Evolutionary conservation across 805 yeast genomes (phyloP).

Genomic region (Teunomyces gatunensis): DNA sequence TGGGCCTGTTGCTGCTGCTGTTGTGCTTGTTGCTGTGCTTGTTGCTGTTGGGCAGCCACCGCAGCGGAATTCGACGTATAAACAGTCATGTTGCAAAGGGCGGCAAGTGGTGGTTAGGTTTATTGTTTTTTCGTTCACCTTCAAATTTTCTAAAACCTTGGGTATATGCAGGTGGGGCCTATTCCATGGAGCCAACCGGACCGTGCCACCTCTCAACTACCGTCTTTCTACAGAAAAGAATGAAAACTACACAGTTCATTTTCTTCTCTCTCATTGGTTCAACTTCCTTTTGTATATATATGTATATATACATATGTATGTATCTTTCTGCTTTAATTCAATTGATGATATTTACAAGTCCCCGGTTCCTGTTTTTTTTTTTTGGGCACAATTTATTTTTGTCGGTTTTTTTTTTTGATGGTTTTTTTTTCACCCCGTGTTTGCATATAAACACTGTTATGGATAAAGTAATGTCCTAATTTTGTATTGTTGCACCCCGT

Average conservation of each 20-base stretch:
- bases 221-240: no score
- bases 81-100: constrained; percentile 26
- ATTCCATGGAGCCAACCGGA: no score
- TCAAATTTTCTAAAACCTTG: background rate
- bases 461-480: no score
- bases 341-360: no score
- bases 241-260: no score
- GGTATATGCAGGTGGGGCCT: background rate
- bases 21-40: constrained; percentile 25
- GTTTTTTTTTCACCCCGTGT: constrained; percentile 1
- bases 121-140: background rate
- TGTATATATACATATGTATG: no score
- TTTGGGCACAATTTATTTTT: background rate
- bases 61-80: constrained; percentile 34
- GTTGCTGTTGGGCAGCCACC: constrained; percentile 24
- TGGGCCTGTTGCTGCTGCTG: constrained; percentile 16
- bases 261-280: no score
- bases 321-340: background rate
- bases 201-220: background rate
- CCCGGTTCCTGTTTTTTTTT: background rate
- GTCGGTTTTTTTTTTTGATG: background rate
- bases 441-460: background rate
- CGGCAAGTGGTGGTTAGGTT: background rate
- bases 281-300: no score
- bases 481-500: background rate